These are phyloP conservation scores for Prunus davidiana DNA, from an alignment of 306 rosid genomes.

Conservation along the genomic window DNA sequence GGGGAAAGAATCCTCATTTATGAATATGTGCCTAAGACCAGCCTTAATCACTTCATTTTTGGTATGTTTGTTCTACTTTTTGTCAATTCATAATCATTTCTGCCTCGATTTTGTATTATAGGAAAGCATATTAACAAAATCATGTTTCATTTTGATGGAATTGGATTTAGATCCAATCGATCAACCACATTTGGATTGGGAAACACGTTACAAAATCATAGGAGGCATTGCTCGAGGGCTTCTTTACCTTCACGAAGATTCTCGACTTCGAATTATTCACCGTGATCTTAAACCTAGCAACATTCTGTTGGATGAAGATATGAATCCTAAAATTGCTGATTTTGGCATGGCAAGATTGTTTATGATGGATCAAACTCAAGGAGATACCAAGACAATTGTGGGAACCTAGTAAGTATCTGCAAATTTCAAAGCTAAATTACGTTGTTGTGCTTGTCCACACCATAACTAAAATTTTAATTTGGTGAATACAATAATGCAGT, in stretches of 20 bases:
- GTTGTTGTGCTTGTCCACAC: background rate
- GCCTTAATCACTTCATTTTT: slow-evolving; percentile 7
- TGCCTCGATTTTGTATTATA: background rate
- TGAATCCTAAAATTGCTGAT: slow-evolving; percentile 10
- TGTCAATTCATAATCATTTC: background rate
- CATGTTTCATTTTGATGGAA: background rate
- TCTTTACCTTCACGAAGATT: slow-evolving; percentile 11
- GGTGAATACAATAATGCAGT: background rate
- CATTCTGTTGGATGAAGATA: slow-evolving; percentile 5
- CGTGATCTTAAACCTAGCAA: background rate
- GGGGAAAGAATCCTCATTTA: slow-evolving; percentile 3
- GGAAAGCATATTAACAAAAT: background rate
- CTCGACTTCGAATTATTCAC: background rate
- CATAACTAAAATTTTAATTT: background rate
- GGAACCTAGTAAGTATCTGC: slow-evolving; percentile 8
- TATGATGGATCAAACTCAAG: background rate
- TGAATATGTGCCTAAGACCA: background rate
- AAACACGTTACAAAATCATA: slow-evolving; percentile 9
- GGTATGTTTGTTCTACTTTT: background rate
- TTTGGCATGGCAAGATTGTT: slow-evolving; percentile 10
- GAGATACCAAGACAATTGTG: background rate
- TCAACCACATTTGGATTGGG: background rate
- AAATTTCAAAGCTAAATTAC: background rate
- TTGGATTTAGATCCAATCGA: background rate
- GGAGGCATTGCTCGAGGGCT: slow-evolving; percentile 4